A percentile compares a stretch with the other conserved stretches of the same genome.
Evolutionary conservation across 805 yeast genomes (phyloP).

Genomic region (Starmerella bombicola): DNA sequence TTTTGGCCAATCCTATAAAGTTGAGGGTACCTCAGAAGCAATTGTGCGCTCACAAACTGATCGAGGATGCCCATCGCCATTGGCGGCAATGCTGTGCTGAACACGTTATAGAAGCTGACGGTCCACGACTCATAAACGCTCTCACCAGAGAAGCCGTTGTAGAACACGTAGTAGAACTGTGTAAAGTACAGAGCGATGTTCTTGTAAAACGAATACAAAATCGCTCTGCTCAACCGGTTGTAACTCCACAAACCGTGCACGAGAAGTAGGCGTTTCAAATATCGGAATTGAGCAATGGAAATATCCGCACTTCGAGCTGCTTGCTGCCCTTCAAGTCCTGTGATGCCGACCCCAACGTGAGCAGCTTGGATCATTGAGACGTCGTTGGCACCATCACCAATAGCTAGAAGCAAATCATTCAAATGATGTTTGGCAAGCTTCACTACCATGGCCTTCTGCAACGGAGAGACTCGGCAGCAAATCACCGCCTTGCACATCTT

Average conservation of each 20-base stretch:
- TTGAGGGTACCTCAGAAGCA: constrained; percentile 84
- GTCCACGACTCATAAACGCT: constrained; percentile 97
- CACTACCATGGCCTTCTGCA: constrained; percentile 93
- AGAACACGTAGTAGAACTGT: constrained; percentile 94
- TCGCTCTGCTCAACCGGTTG: constrained; percentile 85
- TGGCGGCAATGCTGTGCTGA: constrained; percentile 91
- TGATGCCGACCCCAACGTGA: constrained; percentile 96
- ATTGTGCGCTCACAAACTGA: constrained; percentile 83
- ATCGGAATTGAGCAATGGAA: constrained; percentile 91
- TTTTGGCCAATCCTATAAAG: constrained; percentile 82
- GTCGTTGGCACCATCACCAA: constrained; percentile 99
- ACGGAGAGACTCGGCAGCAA: constrained; percentile 95
- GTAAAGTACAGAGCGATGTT: constrained; percentile 93
- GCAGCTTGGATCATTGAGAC: constrained; percentile 99
- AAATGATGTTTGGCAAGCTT: constrained; percentile 78
- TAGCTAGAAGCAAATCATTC: constrained; percentile 57
- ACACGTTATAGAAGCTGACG: constrained; percentile 84
- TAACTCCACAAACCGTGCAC: constrained; percentile 99
- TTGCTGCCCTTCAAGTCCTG: constrained; percentile 99
- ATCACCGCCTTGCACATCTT: constrained; percentile 87
- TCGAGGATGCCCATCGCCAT: constrained; percentile 93
- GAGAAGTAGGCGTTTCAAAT: constrained; percentile 62
- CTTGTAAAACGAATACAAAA: constrained; percentile 88
- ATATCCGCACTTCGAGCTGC: constrained; percentile 98
- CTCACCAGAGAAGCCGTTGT: constrained; percentile 88